Evolutionary conservation across 495 filamentous ascomycete species (phyloP).

Genomic region (Chaetomidium leptoderma): DNA sequence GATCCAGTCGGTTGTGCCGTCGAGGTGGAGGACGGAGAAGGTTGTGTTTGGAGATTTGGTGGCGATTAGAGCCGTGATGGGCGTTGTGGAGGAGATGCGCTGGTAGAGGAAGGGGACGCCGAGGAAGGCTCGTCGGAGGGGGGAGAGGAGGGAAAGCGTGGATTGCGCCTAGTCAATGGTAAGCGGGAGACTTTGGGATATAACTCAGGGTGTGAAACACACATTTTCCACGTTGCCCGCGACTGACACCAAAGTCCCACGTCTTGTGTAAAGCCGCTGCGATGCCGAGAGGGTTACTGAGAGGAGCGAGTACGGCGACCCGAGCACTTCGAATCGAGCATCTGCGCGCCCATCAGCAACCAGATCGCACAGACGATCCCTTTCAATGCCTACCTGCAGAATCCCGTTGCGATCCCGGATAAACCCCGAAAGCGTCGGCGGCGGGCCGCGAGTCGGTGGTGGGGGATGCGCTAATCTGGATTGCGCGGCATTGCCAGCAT

Average conservation of each 20-base stretch:
- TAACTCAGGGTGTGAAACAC: neutral
- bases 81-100: conserved; percentile 75
- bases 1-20: conserved; percentile 97
- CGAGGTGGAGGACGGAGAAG: conserved; percentile 79
- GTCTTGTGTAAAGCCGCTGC: conserved; percentile 83
- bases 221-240: conserved; percentile 91
- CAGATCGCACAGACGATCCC: neutral
- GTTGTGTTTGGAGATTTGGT: conserved; percentile 80
- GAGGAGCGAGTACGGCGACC: conserved; percentile 83
- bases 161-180: conserved; percentile 60
- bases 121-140: conserved; percentile 68
- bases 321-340: conserved; percentile 90
- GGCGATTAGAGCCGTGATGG: conserved; percentile 79
- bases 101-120: conserved; percentile 95
- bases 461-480: conserved; percentile 52
- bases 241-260: conserved; percentile 84
- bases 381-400: conserved; percentile 36
- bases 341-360: conserved; percentile 50
- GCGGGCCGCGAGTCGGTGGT: conserved; percentile 46
- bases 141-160: conserved; percentile 79
- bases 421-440: conserved; percentile 44
- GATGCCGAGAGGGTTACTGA: conserved; percentile 89
- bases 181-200: conserved; percentile 10
- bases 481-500: conserved; percentile 47
- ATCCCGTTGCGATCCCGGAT: conserved; percentile 32